Base-by-base conservation (phyloP, 441 rosid genomes). In the Codiaeum variegatum region DNA sequence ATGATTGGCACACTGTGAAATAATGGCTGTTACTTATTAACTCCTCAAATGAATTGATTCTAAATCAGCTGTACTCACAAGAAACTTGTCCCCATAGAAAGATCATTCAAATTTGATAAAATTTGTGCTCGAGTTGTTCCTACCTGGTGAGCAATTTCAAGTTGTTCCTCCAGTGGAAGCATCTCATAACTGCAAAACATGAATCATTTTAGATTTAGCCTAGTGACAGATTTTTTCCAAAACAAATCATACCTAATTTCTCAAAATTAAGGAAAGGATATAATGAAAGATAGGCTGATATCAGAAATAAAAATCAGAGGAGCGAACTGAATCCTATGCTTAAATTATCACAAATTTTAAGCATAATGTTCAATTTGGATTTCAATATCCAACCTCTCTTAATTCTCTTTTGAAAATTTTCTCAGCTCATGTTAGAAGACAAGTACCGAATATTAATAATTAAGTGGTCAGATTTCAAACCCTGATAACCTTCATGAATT, bases 131-230 rank as follows among this genome's bases (percentile, higher is more conserved):
- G 89, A 15, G 94, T 91, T 32, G 98, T 91, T 69, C 97, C 90
- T 64, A 87, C 82, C 89, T 93, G 99, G 62, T 85, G 82, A 32
- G 97, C 94, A 59, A 96, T 89, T 75, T 89, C 96, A 66, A 89
- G 86, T 73, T 95, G 99, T 79, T 93, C 94, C 78, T 93, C 99
- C 86, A 91, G 71, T 16, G 94, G 90, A 64, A 95, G 91, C 96
- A 90, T 90, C 86, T 93, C 98, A 61, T 87, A 95, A 80, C 98
- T 95, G 88, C 88, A 82, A 49, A 69, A 80, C 74, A 24, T 49
- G 59, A 75, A 76, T 66, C 77, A 59, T 13, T 40, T 40, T 42
- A 21, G 38, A 61, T 52, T 55, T 31, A 60, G 31, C 34, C 34
- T 38, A 66, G 68, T 70, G 46, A 23, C 32, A 34, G 12, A 62